phyloP scores from a whole-genome alignment of 2,329 filamentous ascomycete genomes.

The Colletotrichum musae region DNA sequence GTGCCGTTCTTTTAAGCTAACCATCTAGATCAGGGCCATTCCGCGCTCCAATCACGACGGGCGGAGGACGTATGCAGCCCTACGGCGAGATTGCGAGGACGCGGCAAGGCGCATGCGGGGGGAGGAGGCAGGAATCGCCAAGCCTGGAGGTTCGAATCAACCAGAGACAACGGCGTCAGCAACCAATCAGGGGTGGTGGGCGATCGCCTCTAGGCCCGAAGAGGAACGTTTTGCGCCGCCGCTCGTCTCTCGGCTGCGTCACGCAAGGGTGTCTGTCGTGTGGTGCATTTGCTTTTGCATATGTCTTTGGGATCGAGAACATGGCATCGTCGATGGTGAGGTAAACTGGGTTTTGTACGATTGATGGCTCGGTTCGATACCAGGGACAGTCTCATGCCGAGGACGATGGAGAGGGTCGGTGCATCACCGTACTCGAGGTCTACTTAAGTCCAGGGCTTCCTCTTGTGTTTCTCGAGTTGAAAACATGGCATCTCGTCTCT shows the following conservation, averaged over 20 bases:
- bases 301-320: neutral
- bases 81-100: slow-evolving; percentile 4
- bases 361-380: neutral
- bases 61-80: neutral
- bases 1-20: neutral
- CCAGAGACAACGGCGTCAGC: neutral
- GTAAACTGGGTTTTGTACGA: too few species aligned
- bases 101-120: slow-evolving; percentile 9
- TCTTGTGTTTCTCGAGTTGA: too few species aligned
- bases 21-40: slow-evolving; percentile 11
- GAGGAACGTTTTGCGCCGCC: slow-evolving; percentile 20
- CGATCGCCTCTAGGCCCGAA: slow-evolving; percentile 12
- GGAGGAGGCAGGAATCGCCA: neutral
- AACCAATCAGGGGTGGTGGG: neutral
- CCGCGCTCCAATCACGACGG: slow-evolving; percentile 17
- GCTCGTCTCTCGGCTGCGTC: neutral
- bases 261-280: slow-evolving; percentile 4
- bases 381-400: neutral
- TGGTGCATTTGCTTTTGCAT: slow-evolving; percentile 5
- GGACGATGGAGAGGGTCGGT: too few species aligned
- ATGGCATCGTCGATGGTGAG: neutral
- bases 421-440: too few species aligned
- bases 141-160: neutral
- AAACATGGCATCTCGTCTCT: too few species aligned
- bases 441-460: too few species aligned